Percentiles rank a stretch among this genome's conserved stretches.
phyloP scores from a whole-genome alignment of 768 basidiomycete species.

The Suillus spraguei region DNA sequence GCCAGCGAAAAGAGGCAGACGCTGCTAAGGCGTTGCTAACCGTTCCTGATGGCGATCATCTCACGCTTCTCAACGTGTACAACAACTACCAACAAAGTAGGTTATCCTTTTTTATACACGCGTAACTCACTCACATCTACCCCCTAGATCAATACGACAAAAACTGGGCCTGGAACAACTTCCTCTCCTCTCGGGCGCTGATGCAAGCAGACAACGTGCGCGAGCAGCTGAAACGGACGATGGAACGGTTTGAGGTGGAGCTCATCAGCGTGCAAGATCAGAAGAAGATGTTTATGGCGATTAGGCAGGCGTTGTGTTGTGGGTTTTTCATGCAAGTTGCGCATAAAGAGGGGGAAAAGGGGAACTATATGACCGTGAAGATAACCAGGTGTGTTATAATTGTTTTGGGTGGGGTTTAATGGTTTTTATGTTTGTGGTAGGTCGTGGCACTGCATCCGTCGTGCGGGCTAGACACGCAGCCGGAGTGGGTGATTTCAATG shows the following conservation, averaged over 20 bases:
- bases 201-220: slow-evolving; percentile 94
- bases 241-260: slow-evolving; percentile 90
- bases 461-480: slow-evolving; percentile 83
- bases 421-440: slow-evolving; percentile 11
- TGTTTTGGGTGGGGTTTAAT: background rate
- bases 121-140: slow-evolving; percentile 7
- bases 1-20: slow-evolving; percentile 88
- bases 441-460: slow-evolving; percentile 61
- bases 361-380: slow-evolving; percentile 87
- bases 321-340: slow-evolving; percentile 99
- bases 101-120: slow-evolving; percentile 24
- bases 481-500: slow-evolving; percentile 93
- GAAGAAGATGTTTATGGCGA: slow-evolving; percentile 69
- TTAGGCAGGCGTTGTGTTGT: slow-evolving; percentile 82
- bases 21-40: slow-evolving; percentile 85
- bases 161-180: slow-evolving; percentile 93
- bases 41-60: slow-evolving; percentile 93
- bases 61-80: slow-evolving; percentile 94
- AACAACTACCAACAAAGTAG: slow-evolving; percentile 86
- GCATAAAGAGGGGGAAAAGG: slow-evolving; percentile 91
- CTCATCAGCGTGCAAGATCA: slow-evolving; percentile 70
- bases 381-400: slow-evolving; percentile 72
- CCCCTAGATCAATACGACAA: slow-evolving; percentile 70
- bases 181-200: slow-evolving; percentile 80
- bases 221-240: slow-evolving; percentile 81